Conservation (phyloP, 2,329 filamentous ascomycete species). For the Acephala macrosclerotiorum region DNA sequence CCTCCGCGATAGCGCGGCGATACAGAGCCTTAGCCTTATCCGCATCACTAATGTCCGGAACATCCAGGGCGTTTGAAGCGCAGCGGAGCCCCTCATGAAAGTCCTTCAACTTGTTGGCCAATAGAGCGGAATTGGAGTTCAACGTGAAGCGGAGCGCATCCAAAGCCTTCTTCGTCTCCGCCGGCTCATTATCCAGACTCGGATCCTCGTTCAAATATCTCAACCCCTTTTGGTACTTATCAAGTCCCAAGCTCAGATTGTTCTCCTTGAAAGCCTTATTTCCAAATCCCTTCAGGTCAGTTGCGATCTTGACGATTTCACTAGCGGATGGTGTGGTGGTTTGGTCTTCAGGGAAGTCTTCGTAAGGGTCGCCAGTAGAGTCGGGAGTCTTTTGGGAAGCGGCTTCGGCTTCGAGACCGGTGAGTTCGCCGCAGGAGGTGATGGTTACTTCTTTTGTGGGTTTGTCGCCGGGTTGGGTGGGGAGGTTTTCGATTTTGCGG, state of each 20-base stretch:
- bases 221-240: slow-evolving; percentile 94
- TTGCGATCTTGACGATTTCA: slow-evolving; percentile 79
- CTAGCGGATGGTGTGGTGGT: slow-evolving; percentile 64
- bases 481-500: slow-evolving; percentile 86
- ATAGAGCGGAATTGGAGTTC: slow-evolving; percentile 86
- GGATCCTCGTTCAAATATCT: slow-evolving; percentile 90
- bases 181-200: slow-evolving; percentile 73
- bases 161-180: slow-evolving; percentile 71
- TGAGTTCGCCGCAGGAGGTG: slow-evolving; percentile 84
- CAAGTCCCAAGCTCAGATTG: slow-evolving; percentile 73
- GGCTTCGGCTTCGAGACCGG: slow-evolving; percentile 71
- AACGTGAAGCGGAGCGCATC: slow-evolving; percentile 81
- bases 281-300: slow-evolving; percentile 88
- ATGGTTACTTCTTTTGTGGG: slow-evolving; percentile 78
- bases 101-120: slow-evolving; percentile 80
- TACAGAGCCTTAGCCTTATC: slow-evolving; percentile 92
- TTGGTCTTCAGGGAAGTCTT: slow-evolving; percentile 94
- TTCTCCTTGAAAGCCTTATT: slow-evolving; percentile 89
- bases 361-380: slow-evolving; percentile 86
- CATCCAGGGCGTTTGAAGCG: slow-evolving; percentile 77
- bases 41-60: slow-evolving; percentile 68
- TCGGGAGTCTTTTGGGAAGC: slow-evolving; percentile 76
- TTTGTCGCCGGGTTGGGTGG: slow-evolving; percentile 79
- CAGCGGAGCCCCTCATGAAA: slow-evolving; percentile 75
- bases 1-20: slow-evolving; percentile 78